Conservation (phyloP, 352 stramenopile species). For the Globisporangium rhizosaccharum region DNA sequence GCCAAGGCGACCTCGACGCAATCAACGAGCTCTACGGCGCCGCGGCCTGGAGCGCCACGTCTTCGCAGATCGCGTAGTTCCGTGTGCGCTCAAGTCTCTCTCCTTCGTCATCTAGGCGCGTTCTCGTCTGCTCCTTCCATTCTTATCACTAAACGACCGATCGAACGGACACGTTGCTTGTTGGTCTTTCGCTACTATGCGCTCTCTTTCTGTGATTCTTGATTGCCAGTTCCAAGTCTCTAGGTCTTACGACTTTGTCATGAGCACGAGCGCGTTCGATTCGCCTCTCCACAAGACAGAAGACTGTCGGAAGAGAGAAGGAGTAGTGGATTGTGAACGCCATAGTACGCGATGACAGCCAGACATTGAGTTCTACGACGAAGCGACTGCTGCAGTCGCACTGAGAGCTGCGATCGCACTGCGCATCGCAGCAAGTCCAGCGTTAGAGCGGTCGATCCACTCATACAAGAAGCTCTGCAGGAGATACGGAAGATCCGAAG, state of each 20-base stretch:
- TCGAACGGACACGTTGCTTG: too few species aligned
- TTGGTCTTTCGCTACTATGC: too few species aligned
- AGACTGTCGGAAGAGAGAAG: too few species aligned
- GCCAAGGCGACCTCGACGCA: constrained; percentile 35
- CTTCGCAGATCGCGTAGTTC: constrained; percentile 21
- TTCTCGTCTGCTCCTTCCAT: not conserved
- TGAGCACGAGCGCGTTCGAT: too few species aligned
- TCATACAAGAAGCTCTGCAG: not conserved
- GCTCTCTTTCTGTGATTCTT: too few species aligned
- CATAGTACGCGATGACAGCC: too few species aligned
- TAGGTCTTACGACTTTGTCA: too few species aligned
- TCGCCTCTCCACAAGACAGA: too few species aligned
- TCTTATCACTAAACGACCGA: not conserved
- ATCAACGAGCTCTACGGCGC: constrained; percentile 40
- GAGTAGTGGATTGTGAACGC: too few species aligned
- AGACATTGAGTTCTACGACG: too few species aligned
- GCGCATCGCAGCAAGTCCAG: constrained; percentile 2
- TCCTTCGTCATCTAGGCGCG: too few species aligned
- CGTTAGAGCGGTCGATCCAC: constrained; percentile 12
- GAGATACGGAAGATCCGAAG: not conserved
- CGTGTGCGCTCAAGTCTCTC: not conserved
- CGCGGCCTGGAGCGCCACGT: constrained; percentile 15
- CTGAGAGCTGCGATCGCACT: not conserved
- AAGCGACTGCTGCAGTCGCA: not conserved
- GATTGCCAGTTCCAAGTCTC: too few species aligned